phyloP scores from a whole-genome alignment of 2,329 filamentous ascomycete species.

The Colletotrichum paranaense region DNA sequence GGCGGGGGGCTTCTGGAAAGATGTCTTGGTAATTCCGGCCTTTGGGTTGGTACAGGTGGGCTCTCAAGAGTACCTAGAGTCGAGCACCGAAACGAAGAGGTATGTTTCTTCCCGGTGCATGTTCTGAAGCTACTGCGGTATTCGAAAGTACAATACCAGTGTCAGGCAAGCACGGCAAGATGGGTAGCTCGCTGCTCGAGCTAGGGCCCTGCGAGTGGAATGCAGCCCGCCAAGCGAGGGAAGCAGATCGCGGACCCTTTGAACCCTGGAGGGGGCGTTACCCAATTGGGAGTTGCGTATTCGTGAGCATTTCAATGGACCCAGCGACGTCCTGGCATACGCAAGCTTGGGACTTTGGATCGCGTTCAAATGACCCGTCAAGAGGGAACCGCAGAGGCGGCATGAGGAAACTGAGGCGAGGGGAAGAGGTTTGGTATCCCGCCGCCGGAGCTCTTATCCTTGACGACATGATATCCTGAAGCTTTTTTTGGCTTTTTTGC shows the following conservation, averaged over 20 bases:
- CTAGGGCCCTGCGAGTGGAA: not conserved
- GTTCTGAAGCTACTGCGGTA: not conserved
- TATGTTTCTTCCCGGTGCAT: too few relatives aligned
- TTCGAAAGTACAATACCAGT: not conserved
- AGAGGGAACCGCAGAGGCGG: not conserved
- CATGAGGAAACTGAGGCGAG: too few relatives aligned
- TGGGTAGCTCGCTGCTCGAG: not conserved
- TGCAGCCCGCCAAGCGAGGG: not conserved
- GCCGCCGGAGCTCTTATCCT: not conserved
- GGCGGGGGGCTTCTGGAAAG: too few relatives aligned
- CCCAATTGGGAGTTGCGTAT: not conserved
- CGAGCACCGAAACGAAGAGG: too few relatives aligned
- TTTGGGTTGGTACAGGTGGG: too few relatives aligned
- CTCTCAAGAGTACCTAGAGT: too few relatives aligned
- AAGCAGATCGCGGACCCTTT: not conserved
- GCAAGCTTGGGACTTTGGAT: too few relatives aligned
- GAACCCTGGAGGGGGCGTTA: not conserved
- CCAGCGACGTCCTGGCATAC: too few relatives aligned
- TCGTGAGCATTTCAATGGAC: not conserved
- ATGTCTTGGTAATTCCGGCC: too few relatives aligned
- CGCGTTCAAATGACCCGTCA: not conserved
- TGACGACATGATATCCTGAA: not conserved
- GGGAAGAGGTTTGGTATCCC: not conserved
- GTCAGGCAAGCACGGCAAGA: not conserved
- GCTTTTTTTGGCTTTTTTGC: not conserved